These are phyloP conservation scores for Draba incana DNA, from an alignment of 345 rosid species.

Conservation along the genomic window DNA sequence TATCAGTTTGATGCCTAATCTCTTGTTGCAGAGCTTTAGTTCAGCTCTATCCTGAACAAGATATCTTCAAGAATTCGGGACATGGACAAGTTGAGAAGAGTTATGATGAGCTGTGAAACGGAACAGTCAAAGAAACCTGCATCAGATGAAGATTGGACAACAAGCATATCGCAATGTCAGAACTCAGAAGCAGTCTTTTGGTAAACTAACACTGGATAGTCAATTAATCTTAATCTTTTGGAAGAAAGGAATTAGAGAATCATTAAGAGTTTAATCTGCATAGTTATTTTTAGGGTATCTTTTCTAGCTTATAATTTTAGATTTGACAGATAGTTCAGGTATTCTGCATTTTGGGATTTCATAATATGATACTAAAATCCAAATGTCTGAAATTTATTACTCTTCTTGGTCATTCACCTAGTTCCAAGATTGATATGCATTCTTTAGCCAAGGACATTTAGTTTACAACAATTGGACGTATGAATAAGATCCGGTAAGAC, in stretches of 20 bases:
- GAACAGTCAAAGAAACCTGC: neutral
- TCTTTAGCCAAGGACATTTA: constrained; percentile 1
- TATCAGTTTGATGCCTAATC: neutral
- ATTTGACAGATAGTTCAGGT: neutral
- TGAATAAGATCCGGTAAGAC: neutral
- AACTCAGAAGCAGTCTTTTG: neutral
- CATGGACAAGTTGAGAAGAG: constrained; percentile 4
- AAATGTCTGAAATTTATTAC: neutral
- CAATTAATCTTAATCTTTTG: neutral
- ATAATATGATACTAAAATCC: neutral
- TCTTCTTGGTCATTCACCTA: neutral
- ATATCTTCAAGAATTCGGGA: neutral
- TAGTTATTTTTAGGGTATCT: neutral
- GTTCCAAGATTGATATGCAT: neutral
- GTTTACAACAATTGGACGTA: neutral
- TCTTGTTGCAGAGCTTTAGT: constrained; percentile 16
- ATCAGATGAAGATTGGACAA: constrained; percentile 6
- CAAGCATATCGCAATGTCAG: constrained; percentile 14
- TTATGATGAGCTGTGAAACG: neutral
- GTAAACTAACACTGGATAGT: neutral
- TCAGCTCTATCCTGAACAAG: neutral
- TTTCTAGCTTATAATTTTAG: neutral
- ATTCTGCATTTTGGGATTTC: neutral
- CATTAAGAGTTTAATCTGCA: neutral
- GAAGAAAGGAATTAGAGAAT: neutral